Base-by-base conservation (phyloP, 2,329 filamentous ascomycete species). In the Penicillium aurantiogriseum region DNA sequence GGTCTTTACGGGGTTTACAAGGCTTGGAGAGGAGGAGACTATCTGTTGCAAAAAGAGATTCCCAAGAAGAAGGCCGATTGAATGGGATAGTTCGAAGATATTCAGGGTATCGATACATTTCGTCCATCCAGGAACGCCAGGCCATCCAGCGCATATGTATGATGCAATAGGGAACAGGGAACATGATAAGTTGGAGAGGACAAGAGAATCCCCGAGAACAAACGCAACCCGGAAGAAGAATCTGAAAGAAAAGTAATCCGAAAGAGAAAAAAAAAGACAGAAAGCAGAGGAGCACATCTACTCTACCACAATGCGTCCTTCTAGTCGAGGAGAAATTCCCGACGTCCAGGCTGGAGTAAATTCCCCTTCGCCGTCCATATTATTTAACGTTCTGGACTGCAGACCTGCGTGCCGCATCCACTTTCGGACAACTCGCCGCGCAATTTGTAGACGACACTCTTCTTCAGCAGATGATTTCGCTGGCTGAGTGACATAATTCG, bases 271-370 rank as follows among this genome's bases (percentile, higher is more conserved):
- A 5, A 11, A 36, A 9, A 27, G n/a, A 35, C 21, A 29, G 13
- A 36, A 40, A 4, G 3, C 1, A 39, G 9, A 56, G 23, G 29
- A 51, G 40, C 19, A 25, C 44, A 11, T 29, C 23, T 52, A 63
- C 29, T 67, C 71, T 48, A 69, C 62, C 10, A 74, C 66, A 54
- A 96, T 95, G 47, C 91, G 83, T 1, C 90, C 91, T 71, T 96
- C 91, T 9, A 93, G 60, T 56, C 83, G 82, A 0, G 92, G 92
- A 54, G 88, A 85, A 71, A 96, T 92, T 2, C 90, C 88, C 60
- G 84, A 85, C 9, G 90, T 93, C 91, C 91, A 96, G 62, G 88
- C 82, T 2, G 83, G 81, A 38, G 77, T 77, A 33, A 88, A 85
- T 50, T 86, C 82, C 59, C 78, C 81, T 50, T 85, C 79, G 56